Percentiles rank a stretch among this genome's conserved stretches.
phyloP scores from a whole-genome alignment of 2,329 filamentous ascomycete genomes.

The Fusarium duplospermum region DNA sequence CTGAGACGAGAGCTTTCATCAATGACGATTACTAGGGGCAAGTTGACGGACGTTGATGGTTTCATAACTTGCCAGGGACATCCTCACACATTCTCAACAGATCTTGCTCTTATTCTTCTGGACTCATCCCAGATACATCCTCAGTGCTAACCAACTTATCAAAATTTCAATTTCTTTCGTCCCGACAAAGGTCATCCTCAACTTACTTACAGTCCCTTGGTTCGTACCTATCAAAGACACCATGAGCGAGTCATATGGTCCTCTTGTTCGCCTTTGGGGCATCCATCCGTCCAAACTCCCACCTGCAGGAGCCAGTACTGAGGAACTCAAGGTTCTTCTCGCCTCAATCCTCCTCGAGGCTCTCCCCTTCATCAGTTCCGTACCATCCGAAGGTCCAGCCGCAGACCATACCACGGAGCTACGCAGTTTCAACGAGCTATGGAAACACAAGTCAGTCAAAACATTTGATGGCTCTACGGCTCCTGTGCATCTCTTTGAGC shows the following conservation, averaged over 20 bases:
- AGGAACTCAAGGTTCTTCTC: slow-evolving; percentile 64
- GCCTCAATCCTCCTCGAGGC: slow-evolving; percentile 67
- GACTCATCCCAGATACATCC: neutral
- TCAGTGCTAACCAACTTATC: neutral
- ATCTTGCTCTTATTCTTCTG: neutral
- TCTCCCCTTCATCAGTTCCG: slow-evolving; percentile 66
- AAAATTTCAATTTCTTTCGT: neutral
- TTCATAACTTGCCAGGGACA: neutral
- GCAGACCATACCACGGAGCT: slow-evolving; percentile 33
- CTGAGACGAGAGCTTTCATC: slow-evolving; percentile 16
- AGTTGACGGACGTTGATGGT: neutral
- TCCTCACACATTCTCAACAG: neutral
- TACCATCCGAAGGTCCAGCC: slow-evolving; percentile 54
- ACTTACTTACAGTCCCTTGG: neutral
- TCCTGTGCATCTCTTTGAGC: slow-evolving; percentile 65
- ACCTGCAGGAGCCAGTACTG: slow-evolving; percentile 49
- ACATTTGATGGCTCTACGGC: slow-evolving; percentile 61
- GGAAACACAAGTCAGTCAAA: slow-evolving; percentile 64
- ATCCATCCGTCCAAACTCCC: slow-evolving; percentile 62
- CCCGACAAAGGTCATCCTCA: neutral
- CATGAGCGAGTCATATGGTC: slow-evolving; percentile 51
- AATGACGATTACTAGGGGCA: slow-evolving; percentile 28
- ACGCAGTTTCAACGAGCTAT: slow-evolving; percentile 46
- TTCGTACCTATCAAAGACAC: slow-evolving; percentile 1
- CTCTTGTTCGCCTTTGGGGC: slow-evolving; percentile 66